These are phyloP conservation scores for Fusarium sarcochroum DNA, from an alignment of 2,329 filamentous ascomycete genomes.

Conservation along the genomic window DNA sequence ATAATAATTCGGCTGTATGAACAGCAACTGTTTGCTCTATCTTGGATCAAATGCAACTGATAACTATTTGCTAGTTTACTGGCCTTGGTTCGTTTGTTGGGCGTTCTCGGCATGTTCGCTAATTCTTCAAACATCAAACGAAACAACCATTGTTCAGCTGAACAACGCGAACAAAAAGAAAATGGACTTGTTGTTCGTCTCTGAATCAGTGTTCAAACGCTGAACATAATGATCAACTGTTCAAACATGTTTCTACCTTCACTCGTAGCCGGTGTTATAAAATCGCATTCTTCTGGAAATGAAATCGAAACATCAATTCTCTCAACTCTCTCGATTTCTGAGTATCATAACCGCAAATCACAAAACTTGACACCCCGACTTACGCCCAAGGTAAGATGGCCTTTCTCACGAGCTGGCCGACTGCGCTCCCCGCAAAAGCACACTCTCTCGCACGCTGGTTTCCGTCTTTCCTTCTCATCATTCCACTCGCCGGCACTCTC, in stretches of 20 bases:
- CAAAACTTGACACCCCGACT: too few species aligned
- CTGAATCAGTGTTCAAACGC: neutral
- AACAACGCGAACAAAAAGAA: neutral
- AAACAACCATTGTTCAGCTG: neutral
- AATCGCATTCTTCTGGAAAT: neutral
- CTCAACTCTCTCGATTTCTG: neutral
- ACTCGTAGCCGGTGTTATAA: neutral
- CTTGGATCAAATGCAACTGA: too few species aligned
- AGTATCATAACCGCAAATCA: neutral
- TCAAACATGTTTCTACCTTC: neutral
- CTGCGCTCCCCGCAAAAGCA: neutral
- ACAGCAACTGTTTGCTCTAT: too few species aligned
- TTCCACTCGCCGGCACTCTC: neutral
- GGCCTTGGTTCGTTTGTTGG: too few species aligned
- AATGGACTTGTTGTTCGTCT: neutral
- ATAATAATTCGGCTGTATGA: too few species aligned
- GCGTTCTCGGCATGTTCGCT: neutral
- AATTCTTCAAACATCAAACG: neutral
- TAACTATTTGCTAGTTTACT: too few species aligned
- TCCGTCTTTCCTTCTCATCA: slow-evolving; percentile 10
- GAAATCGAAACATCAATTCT: neutral
- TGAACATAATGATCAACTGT: neutral
- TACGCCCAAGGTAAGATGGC: slow-evolving; percentile 1
- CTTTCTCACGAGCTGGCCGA: neutral
- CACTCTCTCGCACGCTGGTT: slow-evolving; percentile 3